These are phyloP conservation scores for Lasiodiplodia sp. DNA, from an alignment of 2,329 filamentous ascomycete species.

Conservation along the genomic window DNA sequence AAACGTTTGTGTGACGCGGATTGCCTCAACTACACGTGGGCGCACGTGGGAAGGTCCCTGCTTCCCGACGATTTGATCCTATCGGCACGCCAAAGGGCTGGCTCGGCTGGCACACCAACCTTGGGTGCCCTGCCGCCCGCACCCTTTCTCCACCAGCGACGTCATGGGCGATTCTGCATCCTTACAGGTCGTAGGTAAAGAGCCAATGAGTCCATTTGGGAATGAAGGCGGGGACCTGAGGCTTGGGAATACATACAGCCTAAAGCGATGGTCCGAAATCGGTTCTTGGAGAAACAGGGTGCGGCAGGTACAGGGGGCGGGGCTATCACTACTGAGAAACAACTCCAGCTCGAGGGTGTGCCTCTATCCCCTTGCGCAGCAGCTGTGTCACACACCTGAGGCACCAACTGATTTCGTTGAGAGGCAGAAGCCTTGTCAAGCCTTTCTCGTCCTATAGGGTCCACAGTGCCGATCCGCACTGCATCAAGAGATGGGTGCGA, in stretches of 20 bases:
- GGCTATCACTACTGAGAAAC: conserved; percentile 13
- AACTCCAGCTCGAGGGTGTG: conserved; percentile 1
- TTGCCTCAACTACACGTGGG: conserved; percentile 22
- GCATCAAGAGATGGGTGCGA: background rate
- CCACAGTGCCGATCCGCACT: background rate
- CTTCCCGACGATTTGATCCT: background rate
- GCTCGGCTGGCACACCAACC: background rate
- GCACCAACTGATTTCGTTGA: background rate
- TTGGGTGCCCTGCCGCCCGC: background rate
- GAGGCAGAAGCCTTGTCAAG: conserved; percentile 1
- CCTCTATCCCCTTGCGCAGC: background rate
- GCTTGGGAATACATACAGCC: background rate
- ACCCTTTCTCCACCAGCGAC: background rate
- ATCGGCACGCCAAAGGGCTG: conserved; percentile 15
- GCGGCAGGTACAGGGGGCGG: background rate
- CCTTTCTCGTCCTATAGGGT: background rate
- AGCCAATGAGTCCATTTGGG: background rate
- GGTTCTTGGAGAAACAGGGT: background rate
- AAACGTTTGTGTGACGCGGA: conserved; percentile 15
- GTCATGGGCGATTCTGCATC: conserved; percentile 1
- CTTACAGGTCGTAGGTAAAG: background rate
- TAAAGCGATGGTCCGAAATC: background rate
- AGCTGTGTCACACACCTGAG: conserved; percentile 12
- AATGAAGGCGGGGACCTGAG: background rate
- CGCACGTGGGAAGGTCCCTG: conserved; percentile 26